Evolutionary conservation across 2,329 filamentous ascomycete genomes (phyloP).

Genomic region (Clarireedia homoeocarpa): DNA sequence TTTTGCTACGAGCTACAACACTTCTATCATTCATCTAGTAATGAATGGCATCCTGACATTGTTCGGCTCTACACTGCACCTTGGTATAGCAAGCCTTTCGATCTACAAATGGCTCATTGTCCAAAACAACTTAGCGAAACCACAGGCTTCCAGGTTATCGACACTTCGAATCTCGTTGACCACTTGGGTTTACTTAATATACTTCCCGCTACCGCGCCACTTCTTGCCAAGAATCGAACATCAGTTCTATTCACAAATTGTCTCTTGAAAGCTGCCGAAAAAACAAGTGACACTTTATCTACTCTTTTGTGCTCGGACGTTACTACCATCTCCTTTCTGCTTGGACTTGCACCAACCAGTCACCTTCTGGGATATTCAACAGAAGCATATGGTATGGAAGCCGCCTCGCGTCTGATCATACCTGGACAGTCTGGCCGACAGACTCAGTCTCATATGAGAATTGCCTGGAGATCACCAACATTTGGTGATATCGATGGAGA

Average conservation of each 20-base stretch:
- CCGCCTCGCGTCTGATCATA: background rate
- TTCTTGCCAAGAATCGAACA: constrained; percentile 4
- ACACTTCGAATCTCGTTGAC: constrained; percentile 14
- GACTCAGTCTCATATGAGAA: background rate
- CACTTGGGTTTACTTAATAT: constrained; percentile 11
- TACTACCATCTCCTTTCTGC: constrained; percentile 10
- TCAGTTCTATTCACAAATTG: constrained; percentile 11
- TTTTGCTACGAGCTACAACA: constrained; percentile 11
- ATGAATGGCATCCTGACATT: background rate
- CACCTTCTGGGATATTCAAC: background rate
- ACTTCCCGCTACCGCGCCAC: constrained; percentile 9
- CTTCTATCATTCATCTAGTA: background rate
- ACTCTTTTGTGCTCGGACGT: constrained; percentile 2
- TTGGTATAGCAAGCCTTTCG: background rate
- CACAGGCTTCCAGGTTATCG: constrained; percentile 6
- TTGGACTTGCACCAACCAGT: constrained; percentile 3
- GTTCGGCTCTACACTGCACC: background rate
- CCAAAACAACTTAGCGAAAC: background rate
- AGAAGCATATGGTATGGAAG: background rate
- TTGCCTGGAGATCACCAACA: background rate
- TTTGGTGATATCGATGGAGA: background rate
- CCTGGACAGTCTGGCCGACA: background rate
- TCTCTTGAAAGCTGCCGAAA: background rate
- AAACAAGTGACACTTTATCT: background rate
- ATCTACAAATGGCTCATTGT: background rate